These are phyloP conservation scores for Microbotryum silenes-acaulis DNA, from an alignment of 1,284 basidiomycete genomes.

Conservation along the genomic window DNA sequence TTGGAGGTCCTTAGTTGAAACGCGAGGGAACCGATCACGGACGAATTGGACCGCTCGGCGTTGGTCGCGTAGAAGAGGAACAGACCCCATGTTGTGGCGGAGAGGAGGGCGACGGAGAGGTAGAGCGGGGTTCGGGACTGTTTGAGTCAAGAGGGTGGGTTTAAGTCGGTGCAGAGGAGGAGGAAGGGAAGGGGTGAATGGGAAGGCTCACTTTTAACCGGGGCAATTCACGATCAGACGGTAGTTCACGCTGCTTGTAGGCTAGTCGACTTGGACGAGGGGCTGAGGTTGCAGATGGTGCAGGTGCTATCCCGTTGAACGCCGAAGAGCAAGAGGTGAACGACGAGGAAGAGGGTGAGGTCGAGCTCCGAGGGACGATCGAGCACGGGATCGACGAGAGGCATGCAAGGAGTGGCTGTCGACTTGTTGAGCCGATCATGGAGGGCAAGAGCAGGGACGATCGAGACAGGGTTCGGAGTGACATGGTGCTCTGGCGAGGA, in stretches of 20 bases:
- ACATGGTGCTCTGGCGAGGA: too few relatives aligned
- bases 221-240: slow-evolving; percentile 11
- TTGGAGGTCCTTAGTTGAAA: slow-evolving; percentile 27
- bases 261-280: too few relatives aligned
- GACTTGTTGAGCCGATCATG: too few relatives aligned
- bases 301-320: neutral
- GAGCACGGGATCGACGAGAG: neutral
- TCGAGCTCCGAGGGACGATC: neutral
- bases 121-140: slow-evolving; percentile 28
- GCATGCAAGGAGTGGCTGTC: too few relatives aligned
- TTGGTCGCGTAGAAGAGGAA: slow-evolving; percentile 33
- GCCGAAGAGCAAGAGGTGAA: neutral
- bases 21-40: slow-evolving; percentile 21
- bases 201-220: slow-evolving; percentile 5
- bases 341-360: neutral
- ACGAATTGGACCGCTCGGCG: slow-evolving; percentile 29
- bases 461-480: too few relatives aligned
- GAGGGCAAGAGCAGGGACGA: too few relatives aligned
- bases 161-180: neutral
- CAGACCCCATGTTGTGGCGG: slow-evolving; percentile 17
- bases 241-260: too few relatives aligned
- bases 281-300: too few relatives aligned
- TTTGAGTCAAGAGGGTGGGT: neutral
- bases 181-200: neutral
- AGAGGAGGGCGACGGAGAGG: slow-evolving; percentile 17